These are phyloP conservation scores for Cetradonia linearis DNA, from an alignment of 495 filamentous ascomycete genomes.

Conservation along the genomic window DNA sequence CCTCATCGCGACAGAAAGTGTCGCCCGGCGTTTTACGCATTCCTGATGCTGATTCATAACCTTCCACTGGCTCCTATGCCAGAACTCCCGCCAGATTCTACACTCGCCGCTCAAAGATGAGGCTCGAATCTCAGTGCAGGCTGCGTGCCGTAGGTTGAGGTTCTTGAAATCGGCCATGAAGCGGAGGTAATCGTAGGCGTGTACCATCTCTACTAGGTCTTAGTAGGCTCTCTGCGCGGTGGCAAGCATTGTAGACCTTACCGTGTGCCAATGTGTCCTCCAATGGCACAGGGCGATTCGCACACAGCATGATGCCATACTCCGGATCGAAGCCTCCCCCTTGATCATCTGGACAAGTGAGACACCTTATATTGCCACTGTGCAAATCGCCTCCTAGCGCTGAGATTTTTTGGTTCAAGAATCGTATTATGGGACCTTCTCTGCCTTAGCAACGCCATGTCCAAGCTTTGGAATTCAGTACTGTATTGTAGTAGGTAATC, in stretches of 20 bases:
- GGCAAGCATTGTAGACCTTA: slow-evolving; percentile 1
- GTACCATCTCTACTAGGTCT: slow-evolving; percentile 64
- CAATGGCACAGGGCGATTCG: slow-evolving; percentile 69
- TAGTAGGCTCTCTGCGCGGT: neutral
- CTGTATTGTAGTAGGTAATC: slow-evolving; percentile 72
- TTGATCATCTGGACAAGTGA: slow-evolving; percentile 56
- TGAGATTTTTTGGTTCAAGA: slow-evolving; percentile 65
- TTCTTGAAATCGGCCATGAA: slow-evolving; percentile 72
- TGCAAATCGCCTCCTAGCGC: slow-evolving; percentile 68
- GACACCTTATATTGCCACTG: slow-evolving; percentile 65
- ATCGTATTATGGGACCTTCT: slow-evolving; percentile 68
- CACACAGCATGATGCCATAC: slow-evolving; percentile 80
- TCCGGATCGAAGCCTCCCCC: slow-evolving; percentile 73
- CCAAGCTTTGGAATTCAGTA: slow-evolving; percentile 24
- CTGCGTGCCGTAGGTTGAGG: slow-evolving; percentile 73
- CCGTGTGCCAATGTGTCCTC: slow-evolving; percentile 87
- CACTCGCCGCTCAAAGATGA: slow-evolving; percentile 89
- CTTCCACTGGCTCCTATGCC: slow-evolving; percentile 70
- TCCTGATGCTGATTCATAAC: slow-evolving; percentile 87
- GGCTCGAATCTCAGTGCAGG: slow-evolving; percentile 96
- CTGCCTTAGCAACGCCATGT: neutral
- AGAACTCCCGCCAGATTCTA: slow-evolving; percentile 79
- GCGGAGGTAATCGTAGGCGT: slow-evolving; percentile 86
- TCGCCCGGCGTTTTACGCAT: slow-evolving; percentile 74
- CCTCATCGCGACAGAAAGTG: slow-evolving; percentile 60